Evolutionary conservation across 306 rosid genomes (phyloP).

Genomic region (Astragalus glycyphyllos): DNA sequence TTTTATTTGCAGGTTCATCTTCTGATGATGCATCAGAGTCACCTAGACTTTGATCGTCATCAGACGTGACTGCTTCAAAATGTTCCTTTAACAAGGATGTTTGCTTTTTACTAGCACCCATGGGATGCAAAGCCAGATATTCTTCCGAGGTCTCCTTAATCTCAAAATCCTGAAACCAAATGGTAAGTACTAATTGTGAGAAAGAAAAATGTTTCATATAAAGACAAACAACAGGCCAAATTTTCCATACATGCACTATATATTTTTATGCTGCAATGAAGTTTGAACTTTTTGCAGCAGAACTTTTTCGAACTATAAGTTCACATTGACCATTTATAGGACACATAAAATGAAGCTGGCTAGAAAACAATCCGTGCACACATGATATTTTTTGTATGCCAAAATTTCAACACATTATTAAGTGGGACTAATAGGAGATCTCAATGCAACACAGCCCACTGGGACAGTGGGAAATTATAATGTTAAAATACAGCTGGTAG

Average conservation of each 20-base stretch:
- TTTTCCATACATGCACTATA: background rate
- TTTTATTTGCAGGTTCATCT: slow-evolving; percentile 48
- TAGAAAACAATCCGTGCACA: background rate
- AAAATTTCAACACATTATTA: slow-evolving; percentile 2
- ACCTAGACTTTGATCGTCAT: slow-evolving; percentile 57
- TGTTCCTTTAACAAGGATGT: slow-evolving; percentile 77
- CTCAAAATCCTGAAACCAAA: slow-evolving; percentile 67
- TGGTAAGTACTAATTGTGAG: slow-evolving; percentile 22
- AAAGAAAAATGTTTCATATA: background rate
- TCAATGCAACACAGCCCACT: slow-evolving; percentile 13
- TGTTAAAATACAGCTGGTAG: background rate
- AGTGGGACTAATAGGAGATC: background rate
- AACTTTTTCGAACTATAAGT: slow-evolving; percentile 18
- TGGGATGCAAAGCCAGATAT: slow-evolving; percentile 83
- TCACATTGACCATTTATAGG: slow-evolving; percentile 2
- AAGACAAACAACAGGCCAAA: slow-evolving; percentile 16
- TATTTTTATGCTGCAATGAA: slow-evolving; percentile 24
- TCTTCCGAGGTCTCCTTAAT: slow-evolving; percentile 73
- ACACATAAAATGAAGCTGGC: slow-evolving; percentile 3
- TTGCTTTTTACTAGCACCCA: slow-evolving; percentile 71
- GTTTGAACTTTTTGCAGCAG: slow-evolving; percentile 28
- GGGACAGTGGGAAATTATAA: background rate
- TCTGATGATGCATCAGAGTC: slow-evolving; percentile 67
- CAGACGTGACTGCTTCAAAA: slow-evolving; percentile 74
- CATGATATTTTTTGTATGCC: slow-evolving; percentile 2